Conservation (phyloP, 306 rosid species). For the Ochetophila trinervis region DNA sequence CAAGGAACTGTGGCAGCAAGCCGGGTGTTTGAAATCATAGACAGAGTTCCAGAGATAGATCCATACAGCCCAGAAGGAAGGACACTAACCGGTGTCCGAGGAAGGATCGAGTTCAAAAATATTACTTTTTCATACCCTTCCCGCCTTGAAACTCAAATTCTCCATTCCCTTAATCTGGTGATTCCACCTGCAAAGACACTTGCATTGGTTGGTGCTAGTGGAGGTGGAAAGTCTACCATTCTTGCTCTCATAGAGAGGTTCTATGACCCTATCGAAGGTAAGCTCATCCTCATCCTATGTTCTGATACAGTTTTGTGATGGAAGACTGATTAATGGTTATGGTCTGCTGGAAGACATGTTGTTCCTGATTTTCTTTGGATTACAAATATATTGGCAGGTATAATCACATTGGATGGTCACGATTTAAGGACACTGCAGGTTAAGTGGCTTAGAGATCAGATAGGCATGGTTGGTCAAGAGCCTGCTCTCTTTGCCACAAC, state of each 20-base stretch:
- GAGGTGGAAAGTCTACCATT: slow-evolving; percentile 91
- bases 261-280: slow-evolving; percentile 77
- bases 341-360: neutral
- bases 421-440: slow-evolving; percentile 73
- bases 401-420: slow-evolving; percentile 70
- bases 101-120: slow-evolving; percentile 69
- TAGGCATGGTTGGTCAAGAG: slow-evolving; percentile 93
- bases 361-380: slow-evolving; percentile 10
- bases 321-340: neutral
- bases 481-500: slow-evolving; percentile 80
- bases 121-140: slow-evolving; percentile 74
- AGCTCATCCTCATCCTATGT: slow-evolving; percentile 1
- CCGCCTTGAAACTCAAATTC: slow-evolving; percentile 59
- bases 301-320: neutral
- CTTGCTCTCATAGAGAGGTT: slow-evolving; percentile 89
- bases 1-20: slow-evolving; percentile 90
- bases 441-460: slow-evolving; percentile 80
- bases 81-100: slow-evolving; percentile 45
- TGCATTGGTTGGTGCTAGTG: slow-evolving; percentile 85
- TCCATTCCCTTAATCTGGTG: slow-evolving; percentile 55
- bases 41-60: slow-evolving; percentile 82
- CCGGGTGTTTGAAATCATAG: slow-evolving; percentile 69
- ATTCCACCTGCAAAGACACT: slow-evolving; percentile 66
- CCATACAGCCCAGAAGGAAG: slow-evolving; percentile 62
- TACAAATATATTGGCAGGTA: slow-evolving; percentile 46